Evolutionary conservation across 2,329 filamentous ascomycete species (phyloP), one percentile per base, ranked within the genome.

Genomic region (Penicillium sp.): DNA sequence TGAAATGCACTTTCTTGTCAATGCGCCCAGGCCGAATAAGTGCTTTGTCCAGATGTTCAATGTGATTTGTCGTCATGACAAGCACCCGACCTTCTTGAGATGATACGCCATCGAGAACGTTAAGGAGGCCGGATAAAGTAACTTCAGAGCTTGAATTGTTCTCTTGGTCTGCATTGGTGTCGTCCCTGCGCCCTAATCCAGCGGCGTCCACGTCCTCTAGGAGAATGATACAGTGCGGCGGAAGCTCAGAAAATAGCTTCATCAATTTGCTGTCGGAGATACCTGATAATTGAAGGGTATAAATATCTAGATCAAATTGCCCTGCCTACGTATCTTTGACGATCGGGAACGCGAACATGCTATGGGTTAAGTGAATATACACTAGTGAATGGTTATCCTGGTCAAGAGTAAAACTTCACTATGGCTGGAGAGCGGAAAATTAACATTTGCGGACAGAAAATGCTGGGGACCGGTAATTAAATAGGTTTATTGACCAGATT

Each of bases 71-170:
- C 0, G 89, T 91, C 87, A 92, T 91, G 74, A 93, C 86, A 19
- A 93, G 80, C 13, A 93, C 83, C 40, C 88, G 83, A 19, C 89
- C 89, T 73, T 93, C 89, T 61, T 89, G 88, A 2, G 85, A 88
- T 1, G 87, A 88, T 1, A 91, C 89, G 47, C 90, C 89, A 64
- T 95, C 90, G 35, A 95, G 90, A 53, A 87, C 87, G 70, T 95
- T 94, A 46, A 95, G 80, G 0, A 95, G 79, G 4, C 34, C 34
- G n/a, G 14, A 36, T n/a, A 36, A n/a, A 16, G 34, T 29, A 29
- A 29, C 9, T 29, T 5, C 27, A 6, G 27, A 29, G 5, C 9
- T 29, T 29, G 27, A 29, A 5, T 29, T 9, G 27, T 29, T 29
- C 9, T 9, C 27, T 29, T 29, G 27, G 27, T 29, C 27, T 29